These are phyloP conservation scores for Pichia eremophila DNA, from an alignment of 805 yeast genomes.

Conservation along the genomic window DNA sequence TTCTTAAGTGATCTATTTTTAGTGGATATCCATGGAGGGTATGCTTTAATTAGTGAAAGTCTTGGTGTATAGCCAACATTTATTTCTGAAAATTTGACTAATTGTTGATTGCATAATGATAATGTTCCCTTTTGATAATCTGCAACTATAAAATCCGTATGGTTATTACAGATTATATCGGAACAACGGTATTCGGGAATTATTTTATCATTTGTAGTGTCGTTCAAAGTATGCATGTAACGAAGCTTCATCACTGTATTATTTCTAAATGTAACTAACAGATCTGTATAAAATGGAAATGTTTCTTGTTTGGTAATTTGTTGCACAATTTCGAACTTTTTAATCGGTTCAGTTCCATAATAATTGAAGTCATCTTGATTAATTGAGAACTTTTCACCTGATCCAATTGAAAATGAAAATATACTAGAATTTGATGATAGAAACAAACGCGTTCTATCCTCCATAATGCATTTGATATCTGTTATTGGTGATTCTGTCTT, in stretches of 20 bases:
- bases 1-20: neutral
- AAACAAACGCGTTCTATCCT: too few species aligned
- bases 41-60: conserved; percentile 8
- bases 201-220: neutral
- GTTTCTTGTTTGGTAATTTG: too few species aligned
- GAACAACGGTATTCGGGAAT: conserved; percentile 5
- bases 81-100: conserved; percentile 1
- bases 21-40: conserved; percentile 24
- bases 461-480: conserved; percentile 8
- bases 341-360: too few species aligned
- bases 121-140: conserved; percentile 16
- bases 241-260: conserved; percentile 4
- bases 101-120: neutral
- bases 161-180: neutral
- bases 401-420: too few species aligned
- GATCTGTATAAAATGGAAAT: neutral
- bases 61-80: conserved; percentile 27
- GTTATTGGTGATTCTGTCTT: conserved; percentile 15
- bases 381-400: too few species aligned
- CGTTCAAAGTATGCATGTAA: too few species aligned
- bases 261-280: conserved; percentile 4
- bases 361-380: too few species aligned
- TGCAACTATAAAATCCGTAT: neutral
- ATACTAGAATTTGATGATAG: too few species aligned
- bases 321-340: too few species aligned